phyloP scores from a whole-genome alignment of 2,329 filamentous ascomycete species.

The Aspergillus hiratsukae region DNA sequence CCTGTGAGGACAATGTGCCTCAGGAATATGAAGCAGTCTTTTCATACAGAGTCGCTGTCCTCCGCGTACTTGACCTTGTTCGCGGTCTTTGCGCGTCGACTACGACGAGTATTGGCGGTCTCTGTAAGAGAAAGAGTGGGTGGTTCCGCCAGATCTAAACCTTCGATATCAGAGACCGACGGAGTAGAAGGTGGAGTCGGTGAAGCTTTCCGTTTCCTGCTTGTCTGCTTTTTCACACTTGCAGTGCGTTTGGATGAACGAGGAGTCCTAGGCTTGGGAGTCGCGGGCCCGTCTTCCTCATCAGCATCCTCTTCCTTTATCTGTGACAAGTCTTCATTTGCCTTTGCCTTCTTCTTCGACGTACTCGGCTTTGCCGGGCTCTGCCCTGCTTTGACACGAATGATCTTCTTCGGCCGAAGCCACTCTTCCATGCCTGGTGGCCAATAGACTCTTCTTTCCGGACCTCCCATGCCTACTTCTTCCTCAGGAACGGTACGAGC shows the following conservation, averaged over 20 bases:
- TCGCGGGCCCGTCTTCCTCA: slow-evolving; percentile 8
- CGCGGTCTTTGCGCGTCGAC: slow-evolving; percentile 27
- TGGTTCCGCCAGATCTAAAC: slow-evolving; percentile 6
- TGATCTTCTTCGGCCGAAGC: slow-evolving; percentile 70
- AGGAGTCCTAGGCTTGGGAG: slow-evolving; percentile 15
- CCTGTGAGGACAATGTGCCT: not conserved
- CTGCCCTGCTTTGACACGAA: slow-evolving; percentile 18
- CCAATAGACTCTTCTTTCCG: slow-evolving; percentile 81
- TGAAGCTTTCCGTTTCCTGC: slow-evolving; percentile 30
- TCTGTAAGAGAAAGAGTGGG: slow-evolving; percentile 6
- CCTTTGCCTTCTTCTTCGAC: slow-evolving; percentile 14
- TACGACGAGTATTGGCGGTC: slow-evolving; percentile 20
- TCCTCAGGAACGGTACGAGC: slow-evolving; percentile 54
- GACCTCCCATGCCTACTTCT: slow-evolving; percentile 82
- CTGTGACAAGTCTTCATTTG: not conserved
- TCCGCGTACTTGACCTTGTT: slow-evolving; percentile 35
- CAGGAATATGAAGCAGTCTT: not conserved
- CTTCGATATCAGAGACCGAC: slow-evolving; percentile 24
- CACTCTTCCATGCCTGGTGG: slow-evolving; percentile 85
- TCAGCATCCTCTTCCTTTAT: slow-evolving; percentile 1
- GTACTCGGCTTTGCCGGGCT: slow-evolving; percentile 17
- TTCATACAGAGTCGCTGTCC: slow-evolving; percentile 23
- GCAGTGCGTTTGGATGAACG: slow-evolving; percentile 7
- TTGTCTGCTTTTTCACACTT: slow-evolving; percentile 15
- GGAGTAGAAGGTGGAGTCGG: slow-evolving; percentile 18